Evolutionary conservation across 2,329 filamentous ascomycete species (phyloP).

Genomic region (Zymoseptoria crescenta): DNA sequence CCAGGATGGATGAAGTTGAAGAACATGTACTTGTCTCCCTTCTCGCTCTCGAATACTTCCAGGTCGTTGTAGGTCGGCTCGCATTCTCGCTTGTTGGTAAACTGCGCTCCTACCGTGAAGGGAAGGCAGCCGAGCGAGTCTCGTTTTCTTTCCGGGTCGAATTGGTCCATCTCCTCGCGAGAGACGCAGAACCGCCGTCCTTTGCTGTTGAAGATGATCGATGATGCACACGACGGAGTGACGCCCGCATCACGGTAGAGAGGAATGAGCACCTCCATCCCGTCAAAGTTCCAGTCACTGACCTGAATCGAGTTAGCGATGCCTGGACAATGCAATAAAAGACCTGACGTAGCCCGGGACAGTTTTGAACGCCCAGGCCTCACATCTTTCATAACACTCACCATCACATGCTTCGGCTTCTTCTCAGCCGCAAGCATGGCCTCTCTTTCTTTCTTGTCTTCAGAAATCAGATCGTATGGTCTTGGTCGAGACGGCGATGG

Average conservation of each 20-base stretch:
- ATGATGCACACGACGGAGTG: slow-evolving; percentile 10
- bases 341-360: neutral
- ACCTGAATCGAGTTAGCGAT: neutral
- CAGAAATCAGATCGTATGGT: slow-evolving; percentile 10
- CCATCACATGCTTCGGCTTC: slow-evolving; percentile 7
- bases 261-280: slow-evolving; percentile 5
- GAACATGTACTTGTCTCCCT: slow-evolving; percentile 11
- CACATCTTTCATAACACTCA: neutral
- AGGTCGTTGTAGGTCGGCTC: slow-evolving; percentile 11
- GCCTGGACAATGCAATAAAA: neutral
- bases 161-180: slow-evolving; percentile 3
- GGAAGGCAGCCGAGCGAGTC: slow-evolving; percentile 12
- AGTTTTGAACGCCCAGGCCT: neutral
- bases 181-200: slow-evolving; percentile 6
- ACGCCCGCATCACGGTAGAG: slow-evolving; percentile 12
- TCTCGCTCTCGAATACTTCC: slow-evolving; percentile 12
- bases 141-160: neutral
- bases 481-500: slow-evolving; percentile 10
- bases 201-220: slow-evolving; percentile 11
- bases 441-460: slow-evolving; percentile 4
- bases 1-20: slow-evolving; percentile 17
- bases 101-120: slow-evolving; percentile 6
- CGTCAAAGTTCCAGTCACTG: neutral
- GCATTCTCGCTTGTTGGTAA: slow-evolving; percentile 13
- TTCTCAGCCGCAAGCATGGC: slow-evolving; percentile 11